Base-by-base conservation (phyloP, 441 rosid genomes). In the Erodium trifolium region DNA sequence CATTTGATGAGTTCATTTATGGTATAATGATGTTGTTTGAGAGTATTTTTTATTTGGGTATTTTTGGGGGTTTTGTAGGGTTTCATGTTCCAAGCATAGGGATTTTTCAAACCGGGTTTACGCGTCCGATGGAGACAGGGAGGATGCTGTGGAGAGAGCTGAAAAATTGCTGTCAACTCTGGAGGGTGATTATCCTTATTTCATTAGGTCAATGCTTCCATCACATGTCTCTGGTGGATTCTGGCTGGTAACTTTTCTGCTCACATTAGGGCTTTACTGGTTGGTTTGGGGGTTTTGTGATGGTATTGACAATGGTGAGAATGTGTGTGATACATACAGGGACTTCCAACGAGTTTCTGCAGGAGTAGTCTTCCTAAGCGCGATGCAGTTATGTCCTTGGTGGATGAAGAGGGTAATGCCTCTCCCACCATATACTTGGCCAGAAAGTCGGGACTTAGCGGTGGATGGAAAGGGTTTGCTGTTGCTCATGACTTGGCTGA, bases 381-480 rank as follows among this genome's bases (percentile, higher is more conserved):
- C 3, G 96, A 88, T 8, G 85, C 76, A 45, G 72, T 77, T 27
- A 72, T 86, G 37, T 81, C 86, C 34, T 68, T 84, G 78, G 77
- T 86, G n/a, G 85, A 84, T 63, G 89, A 88, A 74, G 83, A 83
- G 14, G 90, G 80, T 0, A 71, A 79, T 9, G 87, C 82, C 75
- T 77, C 70, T 77, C 84, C 75, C 10, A 82, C 88, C 0, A 65
- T 83, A 70, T 83, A 87, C 77, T 71, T 86, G 71, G 81, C 85
- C 1, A 72, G 80, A 68, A 83, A 76, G 70, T 78, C 79, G 0
- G 91, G 93, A 79, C 88, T 90, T 9, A 86, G 91, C 57, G 96
- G 91, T 72, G 96, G 93, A 66, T 88, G 96, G 93, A 81, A 78
- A 81, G 88, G 88, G 8, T 86, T 90, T 68, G 82, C 93, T 0